Evolutionary conservation across 2,329 filamentous ascomycete genomes (phyloP).

Genomic region (Fonsecaea multimorphosa): DNA sequence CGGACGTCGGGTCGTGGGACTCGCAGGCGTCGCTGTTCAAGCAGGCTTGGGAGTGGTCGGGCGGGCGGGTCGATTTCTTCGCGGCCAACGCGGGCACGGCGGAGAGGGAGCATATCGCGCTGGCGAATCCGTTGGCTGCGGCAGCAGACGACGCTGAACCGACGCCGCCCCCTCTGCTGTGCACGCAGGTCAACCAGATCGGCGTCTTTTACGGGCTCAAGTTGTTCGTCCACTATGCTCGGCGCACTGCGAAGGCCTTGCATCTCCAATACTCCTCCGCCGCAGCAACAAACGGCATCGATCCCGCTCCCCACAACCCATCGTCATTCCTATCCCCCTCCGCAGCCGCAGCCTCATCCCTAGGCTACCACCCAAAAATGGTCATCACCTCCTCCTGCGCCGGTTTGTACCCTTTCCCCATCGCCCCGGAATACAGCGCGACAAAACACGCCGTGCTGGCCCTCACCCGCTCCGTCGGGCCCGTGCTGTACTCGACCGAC

Average conservation of each 20-base stretch:
- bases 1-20: conserved; percentile 59
- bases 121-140: conserved; percentile 5
- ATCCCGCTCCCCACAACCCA: neutral
- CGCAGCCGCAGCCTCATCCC: neutral
- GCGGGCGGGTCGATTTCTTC: conserved; percentile 55
- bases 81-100: conserved; percentile 64
- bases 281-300: neutral
- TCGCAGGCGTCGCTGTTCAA: conserved; percentile 61
- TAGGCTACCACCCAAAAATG: conserved; percentile 39
- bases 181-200: conserved; percentile 45
- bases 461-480: conserved; percentile 44
- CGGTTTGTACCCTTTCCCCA: conserved; percentile 45
- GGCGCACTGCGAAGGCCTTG: conserved; percentile 34
- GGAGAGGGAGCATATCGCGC: conserved; percentile 44
- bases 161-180: conserved; percentile 43
- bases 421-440: conserved; percentile 50
- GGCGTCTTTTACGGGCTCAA: conserved; percentile 47
- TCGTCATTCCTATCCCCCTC: neutral
- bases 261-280: neutral
- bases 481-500: conserved; percentile 41
- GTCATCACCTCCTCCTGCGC: conserved; percentile 45
- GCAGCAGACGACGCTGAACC: conserved; percentile 37
- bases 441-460: conserved; percentile 53
- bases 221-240: conserved; percentile 48
- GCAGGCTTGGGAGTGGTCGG: conserved; percentile 49